phyloP scores from a whole-genome alignment of 1,139 yeast species.

The Saccharomyces hybrid region DNA sequence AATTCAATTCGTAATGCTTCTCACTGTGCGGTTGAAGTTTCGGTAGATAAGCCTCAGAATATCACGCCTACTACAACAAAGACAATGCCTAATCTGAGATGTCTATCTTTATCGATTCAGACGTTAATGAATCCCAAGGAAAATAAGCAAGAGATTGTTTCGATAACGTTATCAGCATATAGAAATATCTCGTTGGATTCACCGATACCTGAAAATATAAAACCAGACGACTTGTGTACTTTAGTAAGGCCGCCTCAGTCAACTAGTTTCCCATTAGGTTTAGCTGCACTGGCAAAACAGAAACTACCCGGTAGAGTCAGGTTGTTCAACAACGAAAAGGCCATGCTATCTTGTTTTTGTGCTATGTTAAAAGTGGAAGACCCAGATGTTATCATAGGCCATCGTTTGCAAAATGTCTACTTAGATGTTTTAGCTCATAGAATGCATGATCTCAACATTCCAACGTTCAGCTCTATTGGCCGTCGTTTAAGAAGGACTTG shows the following conservation, averaged over 20 bases:
- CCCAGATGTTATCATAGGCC: conserved; percentile 90
- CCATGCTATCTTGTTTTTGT: conserved; percentile 63
- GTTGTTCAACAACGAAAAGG: conserved; percentile 63
- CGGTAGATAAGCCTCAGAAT: conserved; percentile 44
- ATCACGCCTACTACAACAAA: conserved; percentile 44
- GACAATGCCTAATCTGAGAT: conserved; percentile 56
- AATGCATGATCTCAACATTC: conserved; percentile 62
- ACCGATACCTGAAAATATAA: conserved; percentile 48
- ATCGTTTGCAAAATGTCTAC: conserved; percentile 70
- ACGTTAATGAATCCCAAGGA: conserved; percentile 65
- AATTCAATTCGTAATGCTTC: conserved; percentile 56
- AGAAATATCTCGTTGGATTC: conserved; percentile 63
- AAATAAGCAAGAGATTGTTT: conserved; percentile 79
- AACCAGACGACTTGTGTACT: conserved; percentile 55
- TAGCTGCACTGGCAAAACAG: conserved; percentile 26
- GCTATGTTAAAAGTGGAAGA: conserved; percentile 66
- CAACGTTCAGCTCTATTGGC: conserved; percentile 79
- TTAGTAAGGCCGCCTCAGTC: conserved; percentile 81
- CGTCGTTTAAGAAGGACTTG: conserved; percentile 66
- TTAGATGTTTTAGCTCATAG: conserved; percentile 78
- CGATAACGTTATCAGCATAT: conserved; percentile 69
- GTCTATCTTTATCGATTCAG: conserved; percentile 71
- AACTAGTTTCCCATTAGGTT: conserved; percentile 37
- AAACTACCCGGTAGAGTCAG: conserved; percentile 37
- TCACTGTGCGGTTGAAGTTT: conserved; percentile 73